A percentile compares a stretch with the other conserved stretches of the same genome.
phyloP scores from a whole-genome alignment of 176 grass and related monocot species.

The Oryza glumipatula region DNA sequence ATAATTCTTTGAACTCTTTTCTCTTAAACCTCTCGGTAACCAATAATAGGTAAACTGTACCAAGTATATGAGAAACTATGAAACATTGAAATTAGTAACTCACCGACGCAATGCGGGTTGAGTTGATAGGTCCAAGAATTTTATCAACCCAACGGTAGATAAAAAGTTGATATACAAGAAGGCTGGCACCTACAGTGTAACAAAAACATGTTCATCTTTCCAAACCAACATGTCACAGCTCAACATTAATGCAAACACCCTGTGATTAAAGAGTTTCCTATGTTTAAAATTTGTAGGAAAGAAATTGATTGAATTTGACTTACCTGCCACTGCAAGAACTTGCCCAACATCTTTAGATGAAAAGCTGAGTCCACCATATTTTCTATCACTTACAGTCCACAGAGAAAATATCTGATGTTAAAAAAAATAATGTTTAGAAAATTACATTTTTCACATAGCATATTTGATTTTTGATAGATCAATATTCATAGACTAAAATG shows the following conservation, averaged over 20 bases:
- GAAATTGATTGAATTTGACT: background rate
- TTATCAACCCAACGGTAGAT: conserved; percentile 55
- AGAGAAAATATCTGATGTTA: conserved; percentile 71
- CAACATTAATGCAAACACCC: no score
- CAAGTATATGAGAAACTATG: conserved; percentile 25
- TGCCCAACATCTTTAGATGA: conserved; percentile 66
- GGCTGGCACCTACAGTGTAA: conserved; percentile 52
- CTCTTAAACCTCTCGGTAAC: no score
- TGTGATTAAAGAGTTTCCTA: background rate
- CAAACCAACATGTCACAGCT: background rate
- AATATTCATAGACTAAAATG: background rate
- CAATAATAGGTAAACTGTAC: background rate
- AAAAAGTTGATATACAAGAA: conserved; percentile 75
- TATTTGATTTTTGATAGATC: background rate
- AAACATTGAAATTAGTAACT: conserved; percentile 38
- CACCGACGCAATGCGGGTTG: conserved; percentile 52
- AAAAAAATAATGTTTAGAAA: background rate
- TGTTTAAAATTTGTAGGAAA: background rate
- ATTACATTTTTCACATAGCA: background rate
- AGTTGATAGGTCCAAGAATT: conserved; percentile 54
- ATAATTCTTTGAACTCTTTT: background rate
- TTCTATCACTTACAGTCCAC: conserved; percentile 67
- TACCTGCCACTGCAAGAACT: conserved; percentile 67
- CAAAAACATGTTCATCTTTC: no score
- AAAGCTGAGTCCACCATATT: conserved; percentile 66